phyloP scores from a whole-genome alignment of 768 basidiomycete genomes.

The Termitomyces sp. region DNA sequence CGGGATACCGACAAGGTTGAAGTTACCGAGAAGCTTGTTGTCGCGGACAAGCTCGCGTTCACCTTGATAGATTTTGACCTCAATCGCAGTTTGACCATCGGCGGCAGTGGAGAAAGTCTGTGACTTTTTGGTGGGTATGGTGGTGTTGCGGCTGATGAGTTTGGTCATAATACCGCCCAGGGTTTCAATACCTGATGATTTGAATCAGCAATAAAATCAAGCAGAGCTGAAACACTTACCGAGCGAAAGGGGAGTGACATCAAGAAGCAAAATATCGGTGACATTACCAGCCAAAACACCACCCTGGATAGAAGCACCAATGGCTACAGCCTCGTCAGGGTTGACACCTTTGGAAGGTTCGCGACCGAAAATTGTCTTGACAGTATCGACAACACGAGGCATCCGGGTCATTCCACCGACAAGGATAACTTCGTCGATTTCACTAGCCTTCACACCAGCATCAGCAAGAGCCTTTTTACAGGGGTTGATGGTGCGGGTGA shows the following conservation, averaged over 20 bases:
- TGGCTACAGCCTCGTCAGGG: slow-evolving; percentile 98
- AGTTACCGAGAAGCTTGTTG: slow-evolving; percentile 98
- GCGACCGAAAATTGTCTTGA: slow-evolving; percentile 90
- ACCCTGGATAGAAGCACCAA: slow-evolving; percentile 97
- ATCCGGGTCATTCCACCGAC: slow-evolving; percentile 99
- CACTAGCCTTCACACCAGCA: slow-evolving; percentile 88
- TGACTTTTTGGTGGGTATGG: slow-evolving; percentile 99
- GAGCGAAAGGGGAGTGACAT: slow-evolving; percentile 95
- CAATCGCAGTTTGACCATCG: slow-evolving; percentile 98
- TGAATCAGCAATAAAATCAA: not conserved
- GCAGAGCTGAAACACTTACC: slow-evolving; percentile 39
- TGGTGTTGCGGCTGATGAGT: slow-evolving; percentile 96
- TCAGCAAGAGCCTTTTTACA: slow-evolving; percentile 97
- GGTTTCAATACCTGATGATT: slow-evolving; percentile 74
- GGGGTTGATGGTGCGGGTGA: slow-evolving; percentile 88
- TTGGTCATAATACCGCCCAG: slow-evolving; percentile 99
- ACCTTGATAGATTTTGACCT: slow-evolving; percentile 99
- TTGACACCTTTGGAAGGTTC: slow-evolving; percentile 99
- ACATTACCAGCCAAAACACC: slow-evolving; percentile 97
- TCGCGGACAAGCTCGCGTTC: slow-evolving; percentile 98
- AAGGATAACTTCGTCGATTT: slow-evolving; percentile 94
- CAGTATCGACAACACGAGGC: slow-evolving; percentile 92
- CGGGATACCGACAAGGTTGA: slow-evolving; percentile 98
- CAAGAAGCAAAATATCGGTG: slow-evolving; percentile 90
- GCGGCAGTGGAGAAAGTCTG: slow-evolving; percentile 99